Percentiles rank a stretch among this genome's conserved stretches.
phyloP scores from a whole-genome alignment of 805 yeast genomes.

The Monosporozyma unispora region DNA sequence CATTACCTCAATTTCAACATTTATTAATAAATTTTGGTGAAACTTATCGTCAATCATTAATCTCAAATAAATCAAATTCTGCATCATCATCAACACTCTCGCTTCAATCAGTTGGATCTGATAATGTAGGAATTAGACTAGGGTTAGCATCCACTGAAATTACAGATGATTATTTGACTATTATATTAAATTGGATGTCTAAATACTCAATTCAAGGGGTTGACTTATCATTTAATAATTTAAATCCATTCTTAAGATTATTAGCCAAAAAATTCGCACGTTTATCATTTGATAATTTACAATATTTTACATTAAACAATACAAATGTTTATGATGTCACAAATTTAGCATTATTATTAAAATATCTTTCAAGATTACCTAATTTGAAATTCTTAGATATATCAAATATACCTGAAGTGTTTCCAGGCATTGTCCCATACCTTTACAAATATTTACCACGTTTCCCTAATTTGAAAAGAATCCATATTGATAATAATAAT shows the following conservation, averaged over 20 bases:
- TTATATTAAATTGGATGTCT: conserved; percentile 51
- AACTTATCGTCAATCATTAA: conserved; percentile 31
- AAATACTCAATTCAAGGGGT: conserved; percentile 44
- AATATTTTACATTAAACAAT: conserved; percentile 54
- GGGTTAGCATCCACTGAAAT: conserved; percentile 75
- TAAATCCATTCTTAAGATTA: conserved; percentile 29
- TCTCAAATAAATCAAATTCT: not conserved
- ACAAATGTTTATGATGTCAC: conserved; percentile 48
- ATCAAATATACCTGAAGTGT: conserved; percentile 57
- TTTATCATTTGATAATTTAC: conserved; percentile 21
- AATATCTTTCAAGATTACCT: conserved; percentile 44
- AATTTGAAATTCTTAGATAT: conserved; percentile 64
- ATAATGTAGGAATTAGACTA: conserved; percentile 33
- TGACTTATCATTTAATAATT: conserved; percentile 78
- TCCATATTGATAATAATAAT: conserved; percentile 65
- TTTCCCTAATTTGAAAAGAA: conserved; percentile 51
- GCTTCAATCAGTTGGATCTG: not conserved
- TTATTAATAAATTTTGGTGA: conserved; percentile 49
- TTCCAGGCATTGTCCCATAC: conserved; percentile 51
- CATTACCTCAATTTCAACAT: conserved; percentile 38
- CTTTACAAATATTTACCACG: conserved; percentile 59
- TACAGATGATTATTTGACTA: conserved; percentile 45
- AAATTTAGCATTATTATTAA: conserved; percentile 41
- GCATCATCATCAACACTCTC: conserved; percentile 2
- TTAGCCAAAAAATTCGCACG: conserved; percentile 19